phyloP scores from a whole-genome alignment of 257 asterid genomes.

The Forsythia suspensa region DNA sequence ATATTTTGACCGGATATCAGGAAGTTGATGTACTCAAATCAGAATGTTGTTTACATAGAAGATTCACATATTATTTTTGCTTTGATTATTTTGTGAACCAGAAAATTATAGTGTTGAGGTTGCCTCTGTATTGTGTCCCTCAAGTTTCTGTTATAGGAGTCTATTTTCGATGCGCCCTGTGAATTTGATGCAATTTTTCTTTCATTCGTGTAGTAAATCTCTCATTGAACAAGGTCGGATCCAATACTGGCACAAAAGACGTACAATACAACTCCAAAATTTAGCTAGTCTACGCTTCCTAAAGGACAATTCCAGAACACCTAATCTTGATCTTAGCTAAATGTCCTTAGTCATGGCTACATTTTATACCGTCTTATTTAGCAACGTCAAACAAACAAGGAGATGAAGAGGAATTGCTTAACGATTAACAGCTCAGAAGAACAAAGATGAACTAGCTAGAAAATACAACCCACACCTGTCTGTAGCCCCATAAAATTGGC shows the following conservation, averaged over 20 bases:
- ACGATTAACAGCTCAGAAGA: not conserved
- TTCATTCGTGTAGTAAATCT: not conserved
- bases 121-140: slow-evolving; percentile 16
- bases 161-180: not conserved
- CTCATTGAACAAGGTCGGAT: not conserved
- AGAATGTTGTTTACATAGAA: slow-evolving; percentile 20
- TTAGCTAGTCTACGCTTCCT: not conserved
- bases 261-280: too few relatives aligned
- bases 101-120: slow-evolving; percentile 17
- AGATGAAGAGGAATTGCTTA: not conserved
- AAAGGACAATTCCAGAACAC: not conserved
- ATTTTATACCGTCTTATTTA: too few relatives aligned
- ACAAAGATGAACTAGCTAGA: not conserved
- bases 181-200: not conserved
- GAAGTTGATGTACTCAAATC: slow-evolving; percentile 22
- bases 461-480: not conserved
- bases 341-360: not conserved
- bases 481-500: not conserved
- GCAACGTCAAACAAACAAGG: not conserved
- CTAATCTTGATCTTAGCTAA: not conserved
- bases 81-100: slow-evolving; percentile 23
- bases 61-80: slow-evolving; percentile 27
- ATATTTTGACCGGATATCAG: slow-evolving; percentile 19
- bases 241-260: too few relatives aligned
- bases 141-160: not conserved